Percentiles rank a stretch among this genome's conserved stretches.
phyloP scores from a whole-genome alignment of 495 filamentous ascomycete genomes.

The Lasiosphaeria hispida region DNA sequence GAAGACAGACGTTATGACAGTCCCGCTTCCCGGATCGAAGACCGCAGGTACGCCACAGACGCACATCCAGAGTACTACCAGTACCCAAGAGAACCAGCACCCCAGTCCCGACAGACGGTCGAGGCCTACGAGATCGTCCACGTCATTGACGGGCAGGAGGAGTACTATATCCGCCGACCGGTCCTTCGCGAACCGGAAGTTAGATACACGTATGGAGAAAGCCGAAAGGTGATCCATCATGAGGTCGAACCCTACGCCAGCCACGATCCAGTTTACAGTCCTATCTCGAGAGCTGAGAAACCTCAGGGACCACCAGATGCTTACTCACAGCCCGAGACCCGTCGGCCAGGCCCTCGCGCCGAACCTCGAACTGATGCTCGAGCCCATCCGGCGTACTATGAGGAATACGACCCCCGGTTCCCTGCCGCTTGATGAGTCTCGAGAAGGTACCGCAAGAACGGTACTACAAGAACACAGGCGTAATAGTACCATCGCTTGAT shows the following conservation, averaged over 20 bases:
- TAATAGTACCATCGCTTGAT: too few species aligned
- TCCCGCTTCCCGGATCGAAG: constrained; percentile 11
- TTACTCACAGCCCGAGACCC: neutral
- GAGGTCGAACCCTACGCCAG: constrained; percentile 8
- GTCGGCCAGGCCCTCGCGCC: too few species aligned
- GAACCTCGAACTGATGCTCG: constrained; percentile 14
- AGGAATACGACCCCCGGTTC: constrained; percentile 44
- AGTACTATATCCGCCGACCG: constrained; percentile 46
- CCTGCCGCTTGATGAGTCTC: constrained; percentile 15
- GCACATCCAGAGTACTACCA: constrained; percentile 36
- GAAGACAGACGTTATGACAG: constrained; percentile 20
- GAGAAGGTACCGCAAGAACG: too few species aligned
- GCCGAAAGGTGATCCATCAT: constrained; percentile 8
- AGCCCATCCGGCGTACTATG: constrained; percentile 27
- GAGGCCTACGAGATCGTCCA: constrained; percentile 45
- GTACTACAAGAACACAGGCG: too few species aligned
- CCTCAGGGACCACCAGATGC: neutral
- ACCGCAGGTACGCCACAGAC: constrained; percentile 20
- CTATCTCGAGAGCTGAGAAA: neutral
- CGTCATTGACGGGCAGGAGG: constrained; percentile 41
- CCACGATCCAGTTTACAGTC: constrained; percentile 23
- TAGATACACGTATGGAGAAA: constrained; percentile 16
- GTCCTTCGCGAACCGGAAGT: constrained; percentile 31
- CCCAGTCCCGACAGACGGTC: constrained; percentile 27
- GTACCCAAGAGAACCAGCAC: constrained; percentile 28